Percentiles rank a stretch among this genome's conserved stretches.
phyloP scores from a whole-genome alignment of 2,329 filamentous ascomycete genomes.

The Fusarium chaquense region DNA sequence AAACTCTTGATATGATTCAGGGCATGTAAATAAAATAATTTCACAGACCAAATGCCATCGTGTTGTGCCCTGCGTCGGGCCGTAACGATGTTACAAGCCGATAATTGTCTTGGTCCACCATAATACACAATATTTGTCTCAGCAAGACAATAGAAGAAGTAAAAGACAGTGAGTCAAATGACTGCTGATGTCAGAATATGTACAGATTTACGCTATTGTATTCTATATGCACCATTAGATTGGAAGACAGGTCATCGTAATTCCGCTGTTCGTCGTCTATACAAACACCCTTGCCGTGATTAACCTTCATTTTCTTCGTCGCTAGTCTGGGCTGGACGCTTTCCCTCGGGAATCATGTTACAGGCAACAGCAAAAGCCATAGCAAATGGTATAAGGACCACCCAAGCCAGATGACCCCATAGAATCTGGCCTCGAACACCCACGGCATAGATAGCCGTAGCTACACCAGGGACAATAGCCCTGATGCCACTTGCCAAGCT shows the following conservation, averaged over 20 bases:
- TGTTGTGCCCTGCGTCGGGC: fast-evolving
- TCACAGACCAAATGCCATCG: not conserved
- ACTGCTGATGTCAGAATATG: not conserved
- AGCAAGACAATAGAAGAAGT: not conserved
- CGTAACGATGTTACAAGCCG: not conserved
- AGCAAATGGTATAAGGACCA: constrained; percentile 51
- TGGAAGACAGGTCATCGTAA: not conserved
- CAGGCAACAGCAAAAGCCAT: constrained; percentile 45
- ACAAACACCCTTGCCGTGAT: not conserved
- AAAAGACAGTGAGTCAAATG: not conserved
- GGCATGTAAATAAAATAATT: not conserved
- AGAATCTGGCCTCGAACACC: constrained; percentile 72
- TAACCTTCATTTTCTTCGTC: constrained; percentile 26
- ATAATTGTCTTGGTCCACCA: not conserved
- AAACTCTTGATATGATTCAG: too few species aligned
- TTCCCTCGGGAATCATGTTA: constrained; percentile 48
- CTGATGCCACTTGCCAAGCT: constrained; percentile 71
- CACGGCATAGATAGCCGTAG: constrained; percentile 75
- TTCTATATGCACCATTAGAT: not conserved
- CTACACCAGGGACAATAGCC: constrained; percentile 73
- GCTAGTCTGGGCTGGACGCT: constrained; percentile 22
- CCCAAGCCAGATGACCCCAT: constrained; percentile 66
- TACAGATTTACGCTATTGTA: too few species aligned
- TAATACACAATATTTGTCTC: not conserved
- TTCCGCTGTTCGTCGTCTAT: not conserved